These are phyloP conservation scores for Spathaspora boniae DNA, from an alignment of 805 yeast species.

Conservation along the genomic window DNA sequence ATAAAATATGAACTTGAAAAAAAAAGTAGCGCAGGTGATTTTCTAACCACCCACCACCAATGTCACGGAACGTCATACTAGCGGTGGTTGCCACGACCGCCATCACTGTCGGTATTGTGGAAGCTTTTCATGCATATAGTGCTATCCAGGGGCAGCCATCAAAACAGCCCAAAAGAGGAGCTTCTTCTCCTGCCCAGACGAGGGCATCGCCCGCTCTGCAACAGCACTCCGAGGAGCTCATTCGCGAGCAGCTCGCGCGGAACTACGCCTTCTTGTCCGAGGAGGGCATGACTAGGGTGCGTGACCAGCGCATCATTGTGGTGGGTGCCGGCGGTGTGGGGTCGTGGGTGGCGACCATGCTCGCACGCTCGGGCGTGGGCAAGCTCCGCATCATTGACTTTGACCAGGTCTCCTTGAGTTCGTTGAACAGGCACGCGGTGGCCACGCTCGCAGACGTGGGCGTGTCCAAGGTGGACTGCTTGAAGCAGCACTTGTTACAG, in stretches of 20 bases:
- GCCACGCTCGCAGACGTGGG: slow-evolving; percentile 94
- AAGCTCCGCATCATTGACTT: slow-evolving; percentile 81
- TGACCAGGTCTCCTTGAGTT: slow-evolving; percentile 91
- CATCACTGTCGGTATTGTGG: slow-evolving; percentile 33
- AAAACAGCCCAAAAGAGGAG: neutral
- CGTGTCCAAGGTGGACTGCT: slow-evolving; percentile 78
- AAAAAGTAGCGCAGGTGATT: slow-evolving; percentile 1
- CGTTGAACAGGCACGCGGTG: slow-evolving; percentile 90
- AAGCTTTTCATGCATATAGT: slow-evolving; percentile 27
- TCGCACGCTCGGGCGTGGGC: slow-evolving; percentile 86
- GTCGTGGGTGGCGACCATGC: slow-evolving; percentile 90
- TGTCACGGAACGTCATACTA: slow-evolving; percentile 11
- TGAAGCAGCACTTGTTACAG: slow-evolving; percentile 60
- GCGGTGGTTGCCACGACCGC: slow-evolving; percentile 28
- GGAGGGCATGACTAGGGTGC: slow-evolving; percentile 72
- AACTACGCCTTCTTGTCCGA: slow-evolving; percentile 90
- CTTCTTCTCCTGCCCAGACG: slow-evolving; percentile 2
- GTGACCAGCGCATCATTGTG: slow-evolving; percentile 70
- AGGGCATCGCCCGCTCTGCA: neutral
- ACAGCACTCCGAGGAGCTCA: slow-evolving; percentile 57
- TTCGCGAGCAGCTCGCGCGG: slow-evolving; percentile 88
- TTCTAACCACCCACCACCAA: slow-evolving; percentile 7
- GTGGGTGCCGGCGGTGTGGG: slow-evolving; percentile 99
- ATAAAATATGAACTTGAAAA: slow-evolving; percentile 1
- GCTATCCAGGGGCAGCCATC: neutral